These are phyloP conservation scores for Metschnikowia dekortorum DNA, from an alignment of 805 yeast genomes.

Conservation along the genomic window DNA sequence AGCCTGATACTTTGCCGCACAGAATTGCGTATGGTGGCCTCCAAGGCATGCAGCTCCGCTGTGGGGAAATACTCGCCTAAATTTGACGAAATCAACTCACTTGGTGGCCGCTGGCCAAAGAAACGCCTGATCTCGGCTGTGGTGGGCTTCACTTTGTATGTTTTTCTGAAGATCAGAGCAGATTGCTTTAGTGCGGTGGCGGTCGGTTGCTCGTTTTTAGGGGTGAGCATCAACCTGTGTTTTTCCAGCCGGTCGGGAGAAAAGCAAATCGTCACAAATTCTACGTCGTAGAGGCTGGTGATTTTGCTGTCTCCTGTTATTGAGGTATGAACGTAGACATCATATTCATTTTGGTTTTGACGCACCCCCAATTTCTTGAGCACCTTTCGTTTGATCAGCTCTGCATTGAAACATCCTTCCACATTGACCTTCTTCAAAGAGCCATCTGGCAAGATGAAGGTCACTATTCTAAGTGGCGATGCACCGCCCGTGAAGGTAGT, in stretches of 20 bases:
- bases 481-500: background rate
- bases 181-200: constrained; percentile 55
- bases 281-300: constrained; percentile 65
- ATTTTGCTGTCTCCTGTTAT: constrained; percentile 14
- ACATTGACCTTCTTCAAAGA: constrained; percentile 63
- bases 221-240: constrained; percentile 65
- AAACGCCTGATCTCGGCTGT: constrained; percentile 40
- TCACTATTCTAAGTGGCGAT: constrained; percentile 34
- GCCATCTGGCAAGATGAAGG: constrained; percentile 75
- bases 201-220: constrained; percentile 60
- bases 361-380: constrained; percentile 53
- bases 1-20: constrained; percentile 71
- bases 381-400: constrained; percentile 66
- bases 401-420: constrained; percentile 76
- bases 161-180: constrained; percentile 34
- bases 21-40: constrained; percentile 78
- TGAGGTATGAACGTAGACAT: constrained; percentile 52
- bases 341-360: constrained; percentile 47
- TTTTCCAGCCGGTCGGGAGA: constrained; percentile 68
- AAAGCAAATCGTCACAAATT: constrained; percentile 77
- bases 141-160: constrained; percentile 15
- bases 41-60: constrained; percentile 64
- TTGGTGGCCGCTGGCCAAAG: constrained; percentile 90
- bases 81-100: constrained; percentile 85
- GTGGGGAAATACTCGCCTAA: constrained; percentile 90